Evolutionary conservation across 1,284 basidiomycete genomes (phyloP), one percentile per base, ranked within the genome.

Genomic region (Athelia psychrophila): DNA sequence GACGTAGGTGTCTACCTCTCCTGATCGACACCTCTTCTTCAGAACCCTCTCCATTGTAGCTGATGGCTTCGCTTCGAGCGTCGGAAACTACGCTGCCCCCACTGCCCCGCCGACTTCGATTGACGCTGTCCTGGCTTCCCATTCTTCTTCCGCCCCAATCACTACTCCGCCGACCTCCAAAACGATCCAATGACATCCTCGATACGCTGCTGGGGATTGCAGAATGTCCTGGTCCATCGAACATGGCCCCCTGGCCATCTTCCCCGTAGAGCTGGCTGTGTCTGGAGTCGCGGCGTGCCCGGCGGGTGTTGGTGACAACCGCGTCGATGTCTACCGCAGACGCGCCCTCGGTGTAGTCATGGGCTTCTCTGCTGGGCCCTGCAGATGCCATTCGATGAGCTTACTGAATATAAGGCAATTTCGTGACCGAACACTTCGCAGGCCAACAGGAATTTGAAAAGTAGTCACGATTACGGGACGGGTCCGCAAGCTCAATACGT

Each of bases 321-420:
- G 75, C 66, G 53, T 79, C 67, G 49, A 92, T 90, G 56, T 91
- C 89, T 35, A 83, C 72, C 9, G 81, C 75, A n/a, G 86, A 86
- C 33, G 90, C 89, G 35, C 89, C 90, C 60, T 92, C 89, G 3
- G 90, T 91, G 65, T 92, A 92, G 71, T 92, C 89, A 60, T 86
- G 58, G 9, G 57, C 33, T 54, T 58, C 25, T 47, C 58, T 50
- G 30, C 33, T 62, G 1, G 56, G 57, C 35, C 60, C 60, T 3
- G 47, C 44, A 2, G 49, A 56, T 2, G 50, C 58, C n/a, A 55
- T 62, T 16, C 56, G 59, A 9, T 42, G 20, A 6, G 20, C 16
- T 8, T 8, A 42, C 8, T 5, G 38, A 16, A 30, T 6, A 6
- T 30, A 13, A 30, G 27, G 27, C 5, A 6, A 30, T 30, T 30